Base-by-base conservation (phyloP, 2,329 filamentous ascomycete species). In the Fusarium aywerte region DNA sequence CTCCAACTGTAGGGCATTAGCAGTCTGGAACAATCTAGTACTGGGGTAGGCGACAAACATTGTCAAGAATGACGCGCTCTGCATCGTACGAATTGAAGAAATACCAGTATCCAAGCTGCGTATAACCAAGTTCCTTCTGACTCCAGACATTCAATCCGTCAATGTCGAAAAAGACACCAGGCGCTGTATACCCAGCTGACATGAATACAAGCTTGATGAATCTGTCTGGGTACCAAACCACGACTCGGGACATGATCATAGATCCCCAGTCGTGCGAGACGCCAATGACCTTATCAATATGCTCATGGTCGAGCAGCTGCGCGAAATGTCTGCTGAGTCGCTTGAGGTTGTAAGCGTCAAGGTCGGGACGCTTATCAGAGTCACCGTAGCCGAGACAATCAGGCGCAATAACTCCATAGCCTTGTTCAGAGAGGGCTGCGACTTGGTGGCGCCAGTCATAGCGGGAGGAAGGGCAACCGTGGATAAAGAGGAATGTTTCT, bases 351-450 rank as follows among this genome's bases (percentile, higher is more conserved):
- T 69, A 70, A 16, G 45, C 48, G 4, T 58, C 55, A 2, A 67
- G 23, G 13, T 66, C 60, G 7, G 25, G 15, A 8, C 51, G 50
- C 35, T 57, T 67, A 21, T 70, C 64, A 13, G 67, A 63, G 20
- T 59, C 61, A 7, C 68, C 68, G 20, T 63, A 70, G 20, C 68
- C 68, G 7, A 70, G 67, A 33, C 65, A 50, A 32, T 70, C 68
- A 1, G 64, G 64, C 4, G 56, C 64, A 21, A 70, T 48, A 7
- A 58, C 66, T 2, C 68, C 68, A 13, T 58, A 69, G 0, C 64
- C 64, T 4, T 48, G 48, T 7, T 55, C 57, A 7, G 64, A 59
- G 4, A 70, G 50, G 21, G 54, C 51, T 0, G 43, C 12, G 2
- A 69, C n/a, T 44, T 70, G 67, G 13, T 58, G 20, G 20, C 58